These are phyloP conservation scores for Stipa capillata DNA, from an alignment of 176 grass and related monocot species.

Conservation along the genomic window DNA sequence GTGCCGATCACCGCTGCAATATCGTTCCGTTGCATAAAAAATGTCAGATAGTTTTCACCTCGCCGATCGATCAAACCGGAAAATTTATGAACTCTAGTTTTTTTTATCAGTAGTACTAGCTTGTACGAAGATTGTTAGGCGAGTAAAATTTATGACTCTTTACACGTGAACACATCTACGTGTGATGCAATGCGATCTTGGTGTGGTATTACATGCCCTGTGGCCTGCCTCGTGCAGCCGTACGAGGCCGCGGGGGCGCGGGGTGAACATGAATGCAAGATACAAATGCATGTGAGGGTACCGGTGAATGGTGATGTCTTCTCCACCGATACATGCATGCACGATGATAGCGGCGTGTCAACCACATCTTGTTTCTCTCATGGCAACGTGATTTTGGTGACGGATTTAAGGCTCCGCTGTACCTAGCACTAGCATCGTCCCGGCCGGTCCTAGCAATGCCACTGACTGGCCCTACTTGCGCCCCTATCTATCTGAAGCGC, in stretches of 20 bases:
- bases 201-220: background rate
- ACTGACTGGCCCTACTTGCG: background rate
- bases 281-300: background rate
- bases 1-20: slow-evolving; percentile 59
- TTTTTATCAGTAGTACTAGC: background rate
- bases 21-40: no score
- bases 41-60: no score
- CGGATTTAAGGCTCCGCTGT: background rate
- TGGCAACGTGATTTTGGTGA: background rate
- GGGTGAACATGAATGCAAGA: background rate
- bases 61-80: background rate
- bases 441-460: background rate
- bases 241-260: background rate
- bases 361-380: background rate
- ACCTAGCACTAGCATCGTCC: background rate
- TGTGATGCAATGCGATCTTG: background rate
- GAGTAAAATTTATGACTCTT: background rate
- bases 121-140: background rate
- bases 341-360: background rate
- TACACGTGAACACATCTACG: background rate
- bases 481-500: no score
- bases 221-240: background rate
- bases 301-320: background rate
- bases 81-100: background rate
- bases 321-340: background rate